Evolutionary conservation across 345 rosid genomes (phyloP), one percentile per base, ranked within the genome.

Genomic region (Noccaea bulbosa): DNA sequence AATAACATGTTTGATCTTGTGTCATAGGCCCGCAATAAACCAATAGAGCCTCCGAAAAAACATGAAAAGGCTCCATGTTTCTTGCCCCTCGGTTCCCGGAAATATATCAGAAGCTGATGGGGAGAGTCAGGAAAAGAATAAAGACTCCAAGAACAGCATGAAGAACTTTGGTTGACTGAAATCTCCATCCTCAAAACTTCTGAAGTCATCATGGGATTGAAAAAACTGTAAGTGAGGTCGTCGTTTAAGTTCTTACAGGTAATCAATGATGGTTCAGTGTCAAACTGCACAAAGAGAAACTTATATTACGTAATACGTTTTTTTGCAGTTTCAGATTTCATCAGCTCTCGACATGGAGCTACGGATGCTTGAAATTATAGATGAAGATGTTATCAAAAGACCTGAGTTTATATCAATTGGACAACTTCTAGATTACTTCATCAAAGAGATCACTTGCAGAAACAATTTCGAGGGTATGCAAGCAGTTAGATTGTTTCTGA

Each of bases 51-150:
- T 62, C 99, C 93, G 3, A 91, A 88, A 69, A 88, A 89, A 78
- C 97, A 93, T 41, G 93, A 83, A 64, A 89, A 81, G 76, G 92
- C 93, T 79, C 96, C 96, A 45, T 94, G 91, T 80, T 94, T 89
- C 83, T 73, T 94, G 83, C 98, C 92, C 93, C 49, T 94, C 91
- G n/a, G 87, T 91, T 40, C 89, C 96, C 53, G 98, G 99, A 67
- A 90, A 91, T 76, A 84, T 94, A 45, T 70, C 77, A 7, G 69
- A 74, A 8, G 71, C 74, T 39, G 75, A 76, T 62, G 82, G 8
- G 47, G 83, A 82, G 33, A 70, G 75, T 38, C 67, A 71, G 68
- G 60, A 50, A 9, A 77, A 76, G 15, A 74, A 45, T 43, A 81
- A 83, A 41, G 81, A 65, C 14, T 70, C 46, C 57, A 73, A 54